These are phyloP conservation scores for Cyberlindnera suaveolens DNA, from an alignment of 805 yeast species.

Conservation along the genomic window DNA sequence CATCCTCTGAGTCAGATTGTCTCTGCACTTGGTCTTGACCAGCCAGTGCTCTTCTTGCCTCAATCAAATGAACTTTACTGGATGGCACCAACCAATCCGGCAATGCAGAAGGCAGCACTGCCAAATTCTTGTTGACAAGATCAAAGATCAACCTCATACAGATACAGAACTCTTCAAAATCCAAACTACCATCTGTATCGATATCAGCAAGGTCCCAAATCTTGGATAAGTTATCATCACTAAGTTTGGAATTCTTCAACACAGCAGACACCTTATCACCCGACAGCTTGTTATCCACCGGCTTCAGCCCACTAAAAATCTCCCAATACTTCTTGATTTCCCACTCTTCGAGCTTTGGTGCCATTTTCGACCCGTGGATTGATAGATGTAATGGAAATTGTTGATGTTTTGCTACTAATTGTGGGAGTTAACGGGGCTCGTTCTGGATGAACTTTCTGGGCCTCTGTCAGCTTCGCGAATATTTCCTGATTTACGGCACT, in stretches of 20 bases:
- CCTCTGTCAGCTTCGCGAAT: too few relatives aligned
- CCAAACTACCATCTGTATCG: slow-evolving; percentile 85
- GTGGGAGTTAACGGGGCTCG: too few relatives aligned
- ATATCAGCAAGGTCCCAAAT: slow-evolving; percentile 93
- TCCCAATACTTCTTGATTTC: slow-evolving; percentile 98
- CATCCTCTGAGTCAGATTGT: slow-evolving; percentile 56
- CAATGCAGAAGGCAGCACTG: slow-evolving; percentile 58
- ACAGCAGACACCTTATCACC: slow-evolving; percentile 85
- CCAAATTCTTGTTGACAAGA: slow-evolving; percentile 65
- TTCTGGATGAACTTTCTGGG: too few relatives aligned
- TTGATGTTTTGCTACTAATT: too few relatives aligned
- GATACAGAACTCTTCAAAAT: slow-evolving; percentile 96
- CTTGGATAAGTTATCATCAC: slow-evolving; percentile 67
- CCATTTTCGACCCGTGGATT: slow-evolving; percentile 7
- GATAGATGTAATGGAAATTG: too few relatives aligned
- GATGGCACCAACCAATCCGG: slow-evolving; percentile 95
- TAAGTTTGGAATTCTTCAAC: slow-evolving; percentile 80
- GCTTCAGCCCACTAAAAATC: slow-evolving; percentile 85
- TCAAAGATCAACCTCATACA: slow-evolving; percentile 96
- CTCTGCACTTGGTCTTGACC: slow-evolving; percentile 22
- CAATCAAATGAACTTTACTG: slow-evolving; percentile 75
- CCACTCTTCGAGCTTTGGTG: slow-evolving; percentile 82
- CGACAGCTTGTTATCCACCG: slow-evolving; percentile 68
- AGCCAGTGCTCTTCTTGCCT: slow-evolving; percentile 63
- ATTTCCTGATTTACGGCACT: too few relatives aligned